Percentiles rank a stretch among this genome's conserved stretches.
Evolutionary conservation across 805 yeast species (phyloP).

Genomic region (Saccharomycopsis olivae): DNA sequence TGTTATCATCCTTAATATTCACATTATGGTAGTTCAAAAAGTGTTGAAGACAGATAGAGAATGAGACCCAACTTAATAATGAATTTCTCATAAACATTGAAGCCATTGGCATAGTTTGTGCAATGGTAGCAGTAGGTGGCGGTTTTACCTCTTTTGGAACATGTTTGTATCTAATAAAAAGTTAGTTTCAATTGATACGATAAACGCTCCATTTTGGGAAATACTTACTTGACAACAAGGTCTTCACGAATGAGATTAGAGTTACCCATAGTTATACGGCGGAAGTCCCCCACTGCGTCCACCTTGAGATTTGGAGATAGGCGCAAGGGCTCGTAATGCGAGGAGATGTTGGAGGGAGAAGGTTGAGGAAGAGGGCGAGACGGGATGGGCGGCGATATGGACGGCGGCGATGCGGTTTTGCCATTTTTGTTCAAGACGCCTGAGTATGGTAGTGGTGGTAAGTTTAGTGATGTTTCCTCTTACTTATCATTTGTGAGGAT

Average conservation of each 20-base stretch:
- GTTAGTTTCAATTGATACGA: neutral
- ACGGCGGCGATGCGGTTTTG: constrained; percentile 11
- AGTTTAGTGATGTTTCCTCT: constrained; percentile 13
- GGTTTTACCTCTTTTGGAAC: constrained; percentile 8
- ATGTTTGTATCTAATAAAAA: constrained; percentile 10
- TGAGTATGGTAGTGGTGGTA: constrained; percentile 1
- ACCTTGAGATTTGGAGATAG: neutral
- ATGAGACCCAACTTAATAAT: constrained; percentile 16
- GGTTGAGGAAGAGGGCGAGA: neutral
- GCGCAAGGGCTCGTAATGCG: neutral
- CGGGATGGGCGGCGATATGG: constrained; percentile 2
- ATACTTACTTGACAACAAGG: constrained; percentile 15
- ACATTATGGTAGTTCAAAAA: constrained; percentile 16
- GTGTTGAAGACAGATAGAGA: constrained; percentile 17
- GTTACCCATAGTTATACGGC: constrained; percentile 6
- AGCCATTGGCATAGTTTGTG: constrained; percentile 19
- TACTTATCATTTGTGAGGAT: constrained; percentile 14
- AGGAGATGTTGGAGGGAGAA: neutral
- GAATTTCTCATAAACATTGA: constrained; percentile 18
- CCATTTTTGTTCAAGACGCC: constrained; percentile 12
- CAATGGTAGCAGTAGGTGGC: constrained; percentile 17
- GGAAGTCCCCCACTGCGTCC: too few relatives aligned
- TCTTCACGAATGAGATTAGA: constrained; percentile 16
- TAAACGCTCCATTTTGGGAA: neutral
- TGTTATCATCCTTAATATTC: constrained; percentile 15